Evolutionary conservation across 495 filamentous ascomycete species (phyloP), one percentile per base, ranked within the genome.

Genomic region (Letharia columbiana): DNA sequence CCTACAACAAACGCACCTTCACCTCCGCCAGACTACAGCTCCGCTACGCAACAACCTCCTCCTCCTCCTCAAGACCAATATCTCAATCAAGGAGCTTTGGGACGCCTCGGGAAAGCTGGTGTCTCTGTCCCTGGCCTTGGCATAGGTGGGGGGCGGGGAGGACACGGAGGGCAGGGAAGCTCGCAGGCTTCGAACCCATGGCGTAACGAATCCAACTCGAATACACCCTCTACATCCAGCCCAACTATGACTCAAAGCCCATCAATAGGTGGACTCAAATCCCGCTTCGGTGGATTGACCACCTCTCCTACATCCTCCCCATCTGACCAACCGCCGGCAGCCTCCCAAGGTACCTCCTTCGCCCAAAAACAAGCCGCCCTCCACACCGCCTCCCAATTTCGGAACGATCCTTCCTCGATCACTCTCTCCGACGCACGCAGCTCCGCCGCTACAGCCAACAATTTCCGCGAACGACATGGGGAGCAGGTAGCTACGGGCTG

Each of bases 101-200:
- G 77, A 45, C 82, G 91, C 33, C 80, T 98, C 10, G 83, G 87
- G 23, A 82, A 85, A 63, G 87, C 92, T 9, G 93, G 93, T 5
- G 81, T 96, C 54, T 90, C 87, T 0, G 91, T 97, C 4, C 91
- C 93, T 2, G 89, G 83, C 0, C 79, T 96, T 52, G 89, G 89
- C 20, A 95, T 96, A 67, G 86, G 86, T 17, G 37, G 41, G 4
- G 45, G 23, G 23, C 17, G 63, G 33, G 52, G 11, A 39, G 23
- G 23, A 28, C 23, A 28, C 23, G 23, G 23, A 28, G 45, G 42
- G 17, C 49, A 52, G 33, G 61, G 52, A 54, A 18, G 37, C 39
- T 54, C 61, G 20, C 66, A 64, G 15, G 45, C 40, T 28, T 62
- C 63, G 12, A 69, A 67, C 23, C 68, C 68, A 28, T 67, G 61